These are phyloP conservation scores for Scheffersomyces stipitis DNA, from an alignment of 805 yeast genomes.

Conservation along the genomic window DNA sequence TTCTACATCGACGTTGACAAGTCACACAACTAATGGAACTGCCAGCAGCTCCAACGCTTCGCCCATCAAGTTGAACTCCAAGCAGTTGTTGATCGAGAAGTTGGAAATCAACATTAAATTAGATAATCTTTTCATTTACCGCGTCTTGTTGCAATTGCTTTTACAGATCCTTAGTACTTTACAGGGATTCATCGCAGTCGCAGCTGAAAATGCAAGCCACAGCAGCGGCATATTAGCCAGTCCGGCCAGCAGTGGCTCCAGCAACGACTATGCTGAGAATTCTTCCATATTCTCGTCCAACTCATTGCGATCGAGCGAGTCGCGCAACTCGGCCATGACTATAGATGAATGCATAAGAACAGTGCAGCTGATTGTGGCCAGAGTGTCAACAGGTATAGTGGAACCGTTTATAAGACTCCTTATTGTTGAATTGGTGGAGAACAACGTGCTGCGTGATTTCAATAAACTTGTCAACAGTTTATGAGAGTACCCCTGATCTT, in stretches of 20 bases:
- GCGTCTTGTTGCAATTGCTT: slow-evolving; percentile 31
- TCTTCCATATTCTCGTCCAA: slow-evolving; percentile 37
- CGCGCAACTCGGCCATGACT: slow-evolving; percentile 17
- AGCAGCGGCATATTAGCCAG: slow-evolving; percentile 1
- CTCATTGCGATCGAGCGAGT: slow-evolving; percentile 22
- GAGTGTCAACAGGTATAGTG: slow-evolving; percentile 35
- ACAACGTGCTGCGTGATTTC: slow-evolving; percentile 28
- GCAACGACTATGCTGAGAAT: slow-evolving; percentile 18
- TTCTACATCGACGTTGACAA: neutral
- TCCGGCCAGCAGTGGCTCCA: neutral
- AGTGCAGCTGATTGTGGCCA: slow-evolving; percentile 23
- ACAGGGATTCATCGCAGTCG: slow-evolving; percentile 19
- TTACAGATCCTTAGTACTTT: slow-evolving; percentile 26
- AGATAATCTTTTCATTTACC: slow-evolving; percentile 39
- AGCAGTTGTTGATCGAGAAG: slow-evolving; percentile 43
- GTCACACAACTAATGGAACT: neutral
- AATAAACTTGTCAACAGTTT: slow-evolving; percentile 25
- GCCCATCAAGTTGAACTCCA: slow-evolving; percentile 40
- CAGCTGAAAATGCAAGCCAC: slow-evolving; percentile 1
- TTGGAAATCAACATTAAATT: slow-evolving; percentile 42
- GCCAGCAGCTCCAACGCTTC: slow-evolving; percentile 20
- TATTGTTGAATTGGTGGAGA: slow-evolving; percentile 31
- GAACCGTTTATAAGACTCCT: slow-evolving; percentile 37
- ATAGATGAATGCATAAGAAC: slow-evolving; percentile 33
- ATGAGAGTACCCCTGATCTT: no score